Evolutionary conservation across 305 asterid species (phyloP), one percentile per base, ranked within the genome.

Genomic region (Solanum chacoense): DNA sequence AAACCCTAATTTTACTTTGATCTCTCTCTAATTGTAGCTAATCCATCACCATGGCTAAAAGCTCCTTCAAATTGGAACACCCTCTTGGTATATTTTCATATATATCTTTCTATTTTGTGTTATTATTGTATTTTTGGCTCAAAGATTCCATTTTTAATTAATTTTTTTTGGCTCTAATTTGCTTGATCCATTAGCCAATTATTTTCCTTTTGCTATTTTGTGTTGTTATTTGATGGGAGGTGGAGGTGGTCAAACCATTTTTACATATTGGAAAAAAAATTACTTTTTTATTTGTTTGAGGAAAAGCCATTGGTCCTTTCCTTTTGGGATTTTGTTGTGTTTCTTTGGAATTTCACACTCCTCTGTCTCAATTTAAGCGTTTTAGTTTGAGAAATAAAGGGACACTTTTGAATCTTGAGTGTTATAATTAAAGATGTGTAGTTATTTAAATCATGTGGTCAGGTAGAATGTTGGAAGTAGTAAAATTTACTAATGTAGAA

Each of bases 41-140:
- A 42, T 86, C 72, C 75, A 78, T 87, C 91, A 91, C 91, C 93
- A 96, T 96, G 98, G 96, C 98, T 35, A 94, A 93, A 81, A 95
- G 97, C 92, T 93, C 98, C 92, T 96, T 96, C 93, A 96, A 94
- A 93, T 87, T 94, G 89, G 98, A 96, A 90, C 98, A 96, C 76
- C 98, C 98, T 36, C 98, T 94, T 22, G 98, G 98, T 95, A 93
- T 34, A 36, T 42, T 31, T 38, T 36, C n/a, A 10, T 29, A 73
- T 29, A 14, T 73, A 74, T 18, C 22, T 7, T 4, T 31, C 24
- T 32, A 8, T 74, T 31, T 29, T 36, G n/a, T 55, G 20, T 36
- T 35, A 76, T 38, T 80, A 38, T 59, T 86, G 31, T 37, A 28
- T 16, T 13, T 76, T 87, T 65, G 22, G 38, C 38, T 14, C 8